phyloP scores from a whole-genome alignment of 257 asterid genomes.

The Plantago ovata region DNA sequence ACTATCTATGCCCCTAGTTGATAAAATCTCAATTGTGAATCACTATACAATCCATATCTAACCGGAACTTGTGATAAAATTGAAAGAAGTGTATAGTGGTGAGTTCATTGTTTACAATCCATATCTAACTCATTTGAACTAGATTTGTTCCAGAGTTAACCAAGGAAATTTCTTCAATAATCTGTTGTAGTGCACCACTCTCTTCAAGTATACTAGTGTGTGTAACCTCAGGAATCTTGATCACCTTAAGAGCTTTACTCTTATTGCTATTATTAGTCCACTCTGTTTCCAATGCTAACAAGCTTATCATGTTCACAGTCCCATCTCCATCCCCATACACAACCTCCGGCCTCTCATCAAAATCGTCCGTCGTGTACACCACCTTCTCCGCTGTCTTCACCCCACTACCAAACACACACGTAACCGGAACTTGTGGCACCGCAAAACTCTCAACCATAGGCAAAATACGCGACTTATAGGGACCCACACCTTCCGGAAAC shows the following conservation, averaged over 20 bases:
- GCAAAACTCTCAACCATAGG: slow-evolving; percentile 47
- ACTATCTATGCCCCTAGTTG: too few relatives aligned
- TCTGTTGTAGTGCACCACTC: slow-evolving; percentile 34
- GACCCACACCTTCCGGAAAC: slow-evolving; percentile 46
- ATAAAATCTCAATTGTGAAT: too few relatives aligned
- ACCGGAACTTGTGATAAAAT: too few relatives aligned
- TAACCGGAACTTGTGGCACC: slow-evolving; percentile 40
- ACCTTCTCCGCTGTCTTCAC: slow-evolving; percentile 55
- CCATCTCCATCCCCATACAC: slow-evolving; percentile 87
- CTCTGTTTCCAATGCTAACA: slow-evolving; percentile 45
- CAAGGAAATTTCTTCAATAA: slow-evolving; percentile 38
- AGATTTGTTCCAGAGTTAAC: slow-evolving; percentile 34
- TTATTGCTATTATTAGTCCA: slow-evolving; percentile 29
- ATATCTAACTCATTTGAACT: too few relatives aligned
- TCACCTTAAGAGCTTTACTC: slow-evolving; percentile 43
- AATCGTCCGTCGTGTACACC: slow-evolving; percentile 45
- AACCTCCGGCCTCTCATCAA: slow-evolving; percentile 58
- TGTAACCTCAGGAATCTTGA: slow-evolving; percentile 55
- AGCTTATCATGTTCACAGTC: slow-evolving; percentile 74
- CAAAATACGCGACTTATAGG: slow-evolving; percentile 49
- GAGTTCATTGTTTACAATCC: too few relatives aligned
- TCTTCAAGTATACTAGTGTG: slow-evolving; percentile 49
- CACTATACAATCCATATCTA: too few relatives aligned
- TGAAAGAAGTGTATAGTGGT: too few relatives aligned
- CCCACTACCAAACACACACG: slow-evolving; percentile 66